Conservation (phyloP, 805 yeast genomes). For the Ogataea sp. region DNA sequence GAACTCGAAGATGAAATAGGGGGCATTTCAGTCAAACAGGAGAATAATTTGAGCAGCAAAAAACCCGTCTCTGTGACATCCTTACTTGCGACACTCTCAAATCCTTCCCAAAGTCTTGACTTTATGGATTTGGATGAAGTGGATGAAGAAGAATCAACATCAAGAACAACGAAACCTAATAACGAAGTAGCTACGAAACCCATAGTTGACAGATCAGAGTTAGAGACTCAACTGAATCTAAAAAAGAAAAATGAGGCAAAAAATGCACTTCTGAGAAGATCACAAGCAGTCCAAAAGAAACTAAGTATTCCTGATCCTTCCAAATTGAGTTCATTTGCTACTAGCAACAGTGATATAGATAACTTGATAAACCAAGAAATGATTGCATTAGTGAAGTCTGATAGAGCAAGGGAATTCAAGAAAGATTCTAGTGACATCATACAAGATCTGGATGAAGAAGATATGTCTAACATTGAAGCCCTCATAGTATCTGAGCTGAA, state of each 20-base stretch:
- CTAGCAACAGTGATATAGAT: constrained; percentile 6
- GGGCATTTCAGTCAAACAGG: neutral
- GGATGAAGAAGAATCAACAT: neutral
- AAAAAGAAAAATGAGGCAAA: constrained; percentile 7
- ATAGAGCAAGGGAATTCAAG: constrained; percentile 22
- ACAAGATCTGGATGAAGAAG: constrained; percentile 27
- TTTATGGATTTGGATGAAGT: too few species aligned
- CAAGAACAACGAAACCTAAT: too few species aligned
- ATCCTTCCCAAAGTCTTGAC: too few species aligned
- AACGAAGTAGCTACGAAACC: too few species aligned
- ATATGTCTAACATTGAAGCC: constrained; percentile 10
- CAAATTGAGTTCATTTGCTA: neutral
- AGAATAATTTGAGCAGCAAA: too few species aligned
- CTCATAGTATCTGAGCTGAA: constrained; percentile 13
- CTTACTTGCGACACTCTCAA: too few species aligned
- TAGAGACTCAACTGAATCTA: constrained; percentile 15
- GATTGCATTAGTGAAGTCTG: constrained; percentile 31
- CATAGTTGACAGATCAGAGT: constrained; percentile 2
- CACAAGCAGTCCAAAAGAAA: constrained; percentile 39
- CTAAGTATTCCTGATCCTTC: constrained; percentile 20
- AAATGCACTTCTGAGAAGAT: constrained; percentile 26
- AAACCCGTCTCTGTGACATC: too few species aligned
- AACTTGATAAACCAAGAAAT: constrained; percentile 25
- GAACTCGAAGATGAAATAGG: constrained; percentile 13
- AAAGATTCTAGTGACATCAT: constrained; percentile 12